Percentiles rank a stretch among this genome's conserved stretches.
Evolutionary conservation across 768 basidiomycete species (phyloP).

Genomic region (Naematelia aurantialba): DNA sequence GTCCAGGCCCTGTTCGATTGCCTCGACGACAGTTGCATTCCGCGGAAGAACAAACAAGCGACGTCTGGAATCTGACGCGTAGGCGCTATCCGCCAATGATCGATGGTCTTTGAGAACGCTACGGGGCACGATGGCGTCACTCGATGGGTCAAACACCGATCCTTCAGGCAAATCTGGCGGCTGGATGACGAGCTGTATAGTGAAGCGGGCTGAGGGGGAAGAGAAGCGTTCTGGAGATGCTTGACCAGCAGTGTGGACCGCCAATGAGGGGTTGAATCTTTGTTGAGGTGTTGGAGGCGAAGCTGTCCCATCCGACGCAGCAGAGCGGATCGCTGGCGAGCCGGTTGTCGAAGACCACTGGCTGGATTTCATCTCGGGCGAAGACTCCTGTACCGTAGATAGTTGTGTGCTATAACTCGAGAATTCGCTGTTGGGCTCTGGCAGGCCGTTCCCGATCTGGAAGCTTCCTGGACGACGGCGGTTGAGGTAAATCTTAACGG

Average conservation of each 20-base stretch:
- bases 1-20: constrained; percentile 86
- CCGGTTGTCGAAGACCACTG: constrained; percentile 3
- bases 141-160: constrained; percentile 87
- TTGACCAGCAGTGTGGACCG: constrained; percentile 23
- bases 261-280: constrained; percentile 35
- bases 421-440: constrained; percentile 33
- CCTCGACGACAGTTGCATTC: constrained; percentile 93
- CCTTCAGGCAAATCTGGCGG: constrained; percentile 89
- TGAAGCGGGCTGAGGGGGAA: constrained; percentile 78
- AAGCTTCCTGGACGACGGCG: constrained; percentile 52
- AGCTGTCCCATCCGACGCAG: not conserved
- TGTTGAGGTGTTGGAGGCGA: constrained; percentile 25
- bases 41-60: constrained; percentile 81
- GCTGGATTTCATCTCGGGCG: not conserved
- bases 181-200: constrained; percentile 79
- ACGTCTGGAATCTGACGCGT: constrained; percentile 14
- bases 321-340: constrained; percentile 1
- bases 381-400: constrained; percentile 50
- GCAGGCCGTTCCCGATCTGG: constrained; percentile 19
- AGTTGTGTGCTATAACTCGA: constrained; percentile 37
- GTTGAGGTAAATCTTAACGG: constrained; percentile 94
- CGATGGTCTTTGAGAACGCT: constrained; percentile 63
- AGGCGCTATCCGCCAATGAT: constrained; percentile 1
- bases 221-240: constrained; percentile 41
- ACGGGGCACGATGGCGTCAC: constrained; percentile 90